Conservation (phyloP, 2,329 filamentous ascomycete genomes). For the Acephala macrosclerotiorum region DNA sequence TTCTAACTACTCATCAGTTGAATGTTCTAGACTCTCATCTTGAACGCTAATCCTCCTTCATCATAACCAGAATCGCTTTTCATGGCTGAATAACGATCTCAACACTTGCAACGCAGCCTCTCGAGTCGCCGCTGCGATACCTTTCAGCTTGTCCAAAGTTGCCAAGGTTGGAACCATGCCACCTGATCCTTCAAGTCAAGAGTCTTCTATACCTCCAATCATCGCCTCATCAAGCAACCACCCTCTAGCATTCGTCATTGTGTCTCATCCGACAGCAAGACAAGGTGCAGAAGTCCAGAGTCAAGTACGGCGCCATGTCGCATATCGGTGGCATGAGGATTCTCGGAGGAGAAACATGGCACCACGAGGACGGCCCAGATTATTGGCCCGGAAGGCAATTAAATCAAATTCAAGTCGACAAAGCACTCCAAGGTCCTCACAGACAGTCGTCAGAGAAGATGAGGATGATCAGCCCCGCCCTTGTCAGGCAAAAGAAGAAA, state of each 20-base stretch:
- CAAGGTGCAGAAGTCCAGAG: background rate
- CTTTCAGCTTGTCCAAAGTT: too few species aligned
- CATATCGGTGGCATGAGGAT: constrained; percentile 6
- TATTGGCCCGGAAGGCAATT: background rate
- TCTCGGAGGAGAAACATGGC: background rate
- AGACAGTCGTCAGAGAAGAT: background rate
- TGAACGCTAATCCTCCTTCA: too few species aligned
- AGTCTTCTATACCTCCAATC: background rate
- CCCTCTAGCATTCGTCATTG: background rate
- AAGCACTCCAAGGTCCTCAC: background rate
- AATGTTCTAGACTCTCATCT: too few species aligned
- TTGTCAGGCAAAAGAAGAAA: background rate
- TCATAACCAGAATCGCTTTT: too few species aligned
- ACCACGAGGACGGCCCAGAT: background rate
- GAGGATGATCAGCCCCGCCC: background rate
- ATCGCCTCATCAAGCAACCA: background rate
- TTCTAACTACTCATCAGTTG: too few species aligned
- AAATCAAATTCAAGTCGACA: background rate
- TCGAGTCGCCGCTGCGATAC: background rate
- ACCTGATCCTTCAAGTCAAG: background rate
- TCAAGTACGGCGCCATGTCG: background rate
- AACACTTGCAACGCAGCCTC: too few species aligned
- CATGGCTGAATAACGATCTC: too few species aligned
- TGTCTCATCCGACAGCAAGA: background rate
- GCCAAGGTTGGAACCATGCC: background rate